Evolutionary conservation across 2,329 filamentous ascomycete genomes (phyloP), one percentile per base, ranked within the genome.

Genomic region (Alternaria angustiovoidea): DNA sequence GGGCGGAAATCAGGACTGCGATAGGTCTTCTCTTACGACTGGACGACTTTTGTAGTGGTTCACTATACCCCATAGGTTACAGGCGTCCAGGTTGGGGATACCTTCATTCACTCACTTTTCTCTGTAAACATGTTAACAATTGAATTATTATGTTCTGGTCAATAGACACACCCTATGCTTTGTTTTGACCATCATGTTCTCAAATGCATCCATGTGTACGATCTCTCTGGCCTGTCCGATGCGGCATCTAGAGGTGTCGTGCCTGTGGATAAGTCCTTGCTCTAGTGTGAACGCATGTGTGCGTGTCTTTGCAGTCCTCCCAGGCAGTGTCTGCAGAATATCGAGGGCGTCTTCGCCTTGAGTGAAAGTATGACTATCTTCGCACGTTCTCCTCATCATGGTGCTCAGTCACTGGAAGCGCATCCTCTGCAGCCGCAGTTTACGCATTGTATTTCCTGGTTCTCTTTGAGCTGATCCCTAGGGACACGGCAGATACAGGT

Each of bases 401-500:
- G 41, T n/a, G 46, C 63, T 76, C 75, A 97, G 78, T 97, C 94
- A 74, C 88, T 91, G 47, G 93, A 96, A 16, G 92, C 87, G 79
- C 94, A 98, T 1, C 94, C 94, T 74, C 92, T 86, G 79, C 95
- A 99, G 8, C 95, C 95, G 79, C 95, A 99, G 80, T 88, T 97
- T 52, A 98, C 93, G 75, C 95, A 99, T 79, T 98, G 91, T 32
- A 98, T 89, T 38, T 92, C 91, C 77, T 95, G 91, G 42, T 93
- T 89, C 73, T 96, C 93, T 80, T 97, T 97, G 75, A 99, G 81
- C 78, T 96, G 88, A 32, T 92, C 90, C 75, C 91, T 90, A 1
- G 95, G 95, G 51, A 99, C 94, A 52, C 95, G 91, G 79, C 95
- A 99, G 74, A 99, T 95, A 78, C 95, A 99, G 1, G 94, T 99